phyloP scores from a whole-genome alignment of 192 early-diverging fungal species.

The Geranomyces michiganensis region DNA sequence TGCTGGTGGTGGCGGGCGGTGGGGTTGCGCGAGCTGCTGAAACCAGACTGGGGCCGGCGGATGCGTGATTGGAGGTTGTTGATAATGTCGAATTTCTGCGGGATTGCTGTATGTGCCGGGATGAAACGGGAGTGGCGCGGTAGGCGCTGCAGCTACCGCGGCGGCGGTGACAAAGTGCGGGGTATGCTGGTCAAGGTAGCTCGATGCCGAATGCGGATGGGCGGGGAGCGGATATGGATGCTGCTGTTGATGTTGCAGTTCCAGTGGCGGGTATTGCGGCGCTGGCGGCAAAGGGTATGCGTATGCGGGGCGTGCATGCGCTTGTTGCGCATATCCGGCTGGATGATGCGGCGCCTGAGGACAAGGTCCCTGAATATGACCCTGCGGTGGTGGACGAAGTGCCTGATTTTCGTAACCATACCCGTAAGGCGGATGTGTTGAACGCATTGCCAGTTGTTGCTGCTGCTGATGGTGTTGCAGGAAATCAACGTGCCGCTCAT shows the following conservation, averaged over 20 bases:
- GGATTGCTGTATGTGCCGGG: too few relatives aligned
- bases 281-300: neutral
- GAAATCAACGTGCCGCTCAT: neutral
- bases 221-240: neutral
- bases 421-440: neutral
- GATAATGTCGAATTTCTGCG: too few relatives aligned
- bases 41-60: slow-evolving; percentile 10
- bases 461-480: slow-evolving; percentile 7
- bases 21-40: slow-evolving; percentile 12
- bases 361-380: neutral
- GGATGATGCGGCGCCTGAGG: neutral
- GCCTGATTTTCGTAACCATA: neutral
- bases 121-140: neutral
- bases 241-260: neutral
- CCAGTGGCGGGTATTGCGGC: neutral
- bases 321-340: neutral
- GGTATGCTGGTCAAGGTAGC: neutral
- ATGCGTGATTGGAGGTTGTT: slow-evolving; percentile 4
- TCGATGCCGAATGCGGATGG: neutral
- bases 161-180: neutral
- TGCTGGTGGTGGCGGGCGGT: neutral
- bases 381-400: neutral
- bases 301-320: neutral
- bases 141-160: neutral
- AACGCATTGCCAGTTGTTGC: neutral